phyloP scores from a whole-genome alignment of 306 rosid species.

The Luffa aegyptiaca region DNA sequence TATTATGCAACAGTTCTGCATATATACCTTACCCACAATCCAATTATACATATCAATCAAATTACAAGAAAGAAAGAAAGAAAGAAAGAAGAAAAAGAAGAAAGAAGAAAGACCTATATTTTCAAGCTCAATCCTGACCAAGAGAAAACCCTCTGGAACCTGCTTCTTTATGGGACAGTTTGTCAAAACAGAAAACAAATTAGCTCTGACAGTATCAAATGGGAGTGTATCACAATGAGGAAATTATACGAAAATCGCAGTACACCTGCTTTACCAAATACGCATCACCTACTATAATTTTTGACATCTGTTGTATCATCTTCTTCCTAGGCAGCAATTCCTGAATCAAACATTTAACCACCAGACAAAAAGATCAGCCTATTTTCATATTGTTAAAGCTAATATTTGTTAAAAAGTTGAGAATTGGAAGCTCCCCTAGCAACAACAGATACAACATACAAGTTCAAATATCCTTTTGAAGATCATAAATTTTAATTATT shows the following conservation, averaged over 20 bases:
- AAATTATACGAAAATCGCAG: constrained; percentile 22
- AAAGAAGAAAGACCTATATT: constrained; percentile 17
- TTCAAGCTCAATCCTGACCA: constrained; percentile 34
- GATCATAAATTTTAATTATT: not conserved
- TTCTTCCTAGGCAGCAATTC: constrained; percentile 70
- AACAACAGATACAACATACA: not conserved
- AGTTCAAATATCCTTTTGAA: not conserved
- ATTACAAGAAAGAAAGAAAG: constrained; percentile 28
- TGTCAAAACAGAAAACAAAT: constrained; percentile 35
- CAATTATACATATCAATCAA: constrained; percentile 42
- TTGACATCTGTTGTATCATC: constrained; percentile 16
- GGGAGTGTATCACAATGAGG: constrained; percentile 18
- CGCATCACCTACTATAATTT: constrained; percentile 22
- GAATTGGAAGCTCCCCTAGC: not conserved
- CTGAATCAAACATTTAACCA: constrained; percentile 31
- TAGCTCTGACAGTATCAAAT: constrained; percentile 38
- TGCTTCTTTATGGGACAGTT: constrained; percentile 29
- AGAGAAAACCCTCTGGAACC: constrained; percentile 30
- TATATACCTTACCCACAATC: constrained; percentile 31
- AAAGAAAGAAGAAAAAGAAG: constrained; percentile 11
- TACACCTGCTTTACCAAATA: constrained; percentile 32
- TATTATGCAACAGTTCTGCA: constrained; percentile 17
- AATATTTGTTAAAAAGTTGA: not conserved
- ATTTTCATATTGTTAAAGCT: not conserved
- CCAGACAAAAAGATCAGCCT: not conserved